Base-by-base conservation (phyloP, 371 early-diverging fungal genomes). In the Batkoa obscura region DNA sequence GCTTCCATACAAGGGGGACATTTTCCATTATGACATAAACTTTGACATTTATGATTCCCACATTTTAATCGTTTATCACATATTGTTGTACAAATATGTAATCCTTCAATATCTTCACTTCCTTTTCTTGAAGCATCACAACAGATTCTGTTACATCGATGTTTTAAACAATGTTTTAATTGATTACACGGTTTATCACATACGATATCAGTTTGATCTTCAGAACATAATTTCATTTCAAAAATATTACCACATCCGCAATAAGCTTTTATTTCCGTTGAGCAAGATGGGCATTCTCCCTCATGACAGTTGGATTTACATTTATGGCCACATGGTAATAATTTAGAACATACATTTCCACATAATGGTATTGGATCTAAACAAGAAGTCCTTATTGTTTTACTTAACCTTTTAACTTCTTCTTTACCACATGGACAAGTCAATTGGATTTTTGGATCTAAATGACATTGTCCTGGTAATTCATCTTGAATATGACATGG, bases 401-500 rank as follows among this genome's bases (percentile, higher is more conserved):
- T 61, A 1, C 74, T 56, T 9, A 72, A 56, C 0, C 55, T 56
- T 0, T 65, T 62, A 0, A 75, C 60, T 0, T 67, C 37, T 36
- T 62, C 64, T n/a, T 72, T 59, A 9, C 88, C 88, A 62, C 94
- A 94, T n/a, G 90, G 93, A 60, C 94, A 94, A 0, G 75, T 73
- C 34, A 52, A 68, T 1, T 83, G 67, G 0, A 61, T 38, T 0
- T 57, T 55, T 0, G 90, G 91, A 64, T 82, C 83, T 41, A 72
- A 70, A 2, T 86, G 83, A 59, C 94, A 94, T 12, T 62, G 50
- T 30, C 62, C 72, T 23, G 70, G 64, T 37, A 73, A 73, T 0
- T 65, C 61, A 36, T 60, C 64, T 6, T 66, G 64, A 0, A 75
- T 72, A 66, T 92, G 94, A 59, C 94, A 94, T 2, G 58, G 17